Evolutionary conservation across 257 asterid genomes (phyloP).

Genomic region (Lavandula angustifolia): DNA sequence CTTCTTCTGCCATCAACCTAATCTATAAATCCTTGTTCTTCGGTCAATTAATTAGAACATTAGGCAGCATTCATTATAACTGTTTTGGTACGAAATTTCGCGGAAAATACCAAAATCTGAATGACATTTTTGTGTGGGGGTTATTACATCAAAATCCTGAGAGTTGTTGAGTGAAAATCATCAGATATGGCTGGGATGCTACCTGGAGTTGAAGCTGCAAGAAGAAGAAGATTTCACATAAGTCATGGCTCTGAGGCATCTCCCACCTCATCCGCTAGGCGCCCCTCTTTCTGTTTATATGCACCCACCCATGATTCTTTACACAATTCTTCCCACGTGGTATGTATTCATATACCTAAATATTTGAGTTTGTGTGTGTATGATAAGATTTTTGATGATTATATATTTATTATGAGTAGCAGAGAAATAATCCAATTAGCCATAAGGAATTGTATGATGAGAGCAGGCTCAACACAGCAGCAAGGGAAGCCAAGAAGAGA

Average conservation of each 20-base stretch:
- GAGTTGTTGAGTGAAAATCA: too few species aligned
- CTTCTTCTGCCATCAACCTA: not conserved
- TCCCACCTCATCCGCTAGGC: constrained; percentile 8
- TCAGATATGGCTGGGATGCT: constrained; percentile 41
- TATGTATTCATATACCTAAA: not conserved
- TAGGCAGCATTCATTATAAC: not conserved
- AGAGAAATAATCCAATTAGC: constrained; percentile 27
- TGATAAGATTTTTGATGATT: too few species aligned
- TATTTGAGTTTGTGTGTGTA: constrained; percentile 9
- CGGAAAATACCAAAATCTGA: not conserved
- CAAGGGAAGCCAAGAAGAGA: constrained; percentile 41
- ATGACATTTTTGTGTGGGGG: too few species aligned
- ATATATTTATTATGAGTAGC: not conserved
- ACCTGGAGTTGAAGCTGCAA: constrained; percentile 47
- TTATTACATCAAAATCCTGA: too few species aligned
- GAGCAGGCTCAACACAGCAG: constrained; percentile 31
- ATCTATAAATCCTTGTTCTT: not conserved
- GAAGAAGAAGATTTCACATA: constrained; percentile 38
- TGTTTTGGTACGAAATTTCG: not conserved
- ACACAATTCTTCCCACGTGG: too few species aligned
- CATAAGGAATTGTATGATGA: constrained; percentile 13
- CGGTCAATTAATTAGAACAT: not conserved
- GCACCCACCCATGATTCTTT: not conserved
- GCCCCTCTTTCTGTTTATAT: constrained; percentile 47
- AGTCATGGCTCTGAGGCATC: not conserved